These are phyloP conservation scores for Boechera stricta DNA, from an alignment of 345 rosid genomes.

Conservation along the genomic window DNA sequence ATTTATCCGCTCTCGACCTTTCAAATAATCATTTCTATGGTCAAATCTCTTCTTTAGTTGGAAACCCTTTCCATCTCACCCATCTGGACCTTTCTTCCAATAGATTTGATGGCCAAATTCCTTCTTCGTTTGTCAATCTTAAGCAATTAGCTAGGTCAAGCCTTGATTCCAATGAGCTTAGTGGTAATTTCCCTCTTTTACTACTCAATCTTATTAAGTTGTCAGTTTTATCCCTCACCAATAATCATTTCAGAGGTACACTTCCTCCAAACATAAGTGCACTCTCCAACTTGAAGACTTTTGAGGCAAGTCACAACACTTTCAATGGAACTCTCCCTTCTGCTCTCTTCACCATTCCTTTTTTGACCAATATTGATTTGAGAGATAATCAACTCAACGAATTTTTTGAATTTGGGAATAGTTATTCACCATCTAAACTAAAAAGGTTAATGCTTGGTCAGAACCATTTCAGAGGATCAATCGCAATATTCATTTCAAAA, in stretches of 20 bases:
- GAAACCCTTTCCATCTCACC: background rate
- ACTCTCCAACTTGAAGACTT: background rate
- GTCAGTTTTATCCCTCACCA: background rate
- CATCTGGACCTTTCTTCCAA: background rate
- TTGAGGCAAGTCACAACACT: background rate
- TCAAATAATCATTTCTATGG: background rate
- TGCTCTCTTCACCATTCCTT: too few species aligned
- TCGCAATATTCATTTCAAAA: constrained; percentile 20
- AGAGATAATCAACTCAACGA: background rate
- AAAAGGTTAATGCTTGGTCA: background rate
- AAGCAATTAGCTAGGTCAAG: background rate
- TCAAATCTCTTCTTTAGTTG: background rate
- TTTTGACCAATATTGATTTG: too few species aligned
- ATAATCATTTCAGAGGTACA: background rate
- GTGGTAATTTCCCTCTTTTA: background rate
- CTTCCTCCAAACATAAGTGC: background rate
- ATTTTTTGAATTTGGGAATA: constrained; percentile 10
- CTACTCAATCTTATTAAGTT: background rate
- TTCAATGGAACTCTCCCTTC: too few species aligned
- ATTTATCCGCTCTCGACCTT: background rate
- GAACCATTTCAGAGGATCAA: constrained; percentile 14
- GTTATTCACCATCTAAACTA: background rate
- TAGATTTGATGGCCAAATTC: background rate
- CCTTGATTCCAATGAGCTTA: background rate
- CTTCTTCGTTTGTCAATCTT: background rate